These are phyloP conservation scores for Fraxinus anomala DNA, from an alignment of 257 asterid genomes.

Conservation along the genomic window DNA sequence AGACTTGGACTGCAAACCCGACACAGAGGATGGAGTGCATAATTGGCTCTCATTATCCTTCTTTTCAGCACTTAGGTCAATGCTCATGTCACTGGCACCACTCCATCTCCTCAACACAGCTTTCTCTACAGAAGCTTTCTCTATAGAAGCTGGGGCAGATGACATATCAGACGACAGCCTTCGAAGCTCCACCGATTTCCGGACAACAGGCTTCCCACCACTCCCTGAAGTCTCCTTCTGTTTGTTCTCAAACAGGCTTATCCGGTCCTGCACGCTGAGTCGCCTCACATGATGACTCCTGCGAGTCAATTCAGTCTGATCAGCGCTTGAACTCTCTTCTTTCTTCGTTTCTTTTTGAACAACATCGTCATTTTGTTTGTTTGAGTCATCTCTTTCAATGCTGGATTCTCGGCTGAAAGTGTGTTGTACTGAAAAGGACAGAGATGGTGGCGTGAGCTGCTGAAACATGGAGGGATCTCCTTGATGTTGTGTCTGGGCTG, in stretches of 20 bases:
- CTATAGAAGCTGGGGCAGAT: conserved; percentile 45
- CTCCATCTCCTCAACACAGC: conserved; percentile 87
- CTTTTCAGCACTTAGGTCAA: conserved; percentile 77
- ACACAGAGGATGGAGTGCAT: conserved; percentile 51
- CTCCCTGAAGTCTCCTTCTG: conserved; percentile 78
- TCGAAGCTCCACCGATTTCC: conserved; percentile 66
- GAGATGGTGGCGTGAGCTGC: conserved; percentile 31
- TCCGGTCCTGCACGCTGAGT: conserved; percentile 90
- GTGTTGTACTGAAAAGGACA: conserved; percentile 26
- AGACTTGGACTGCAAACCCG: conserved; percentile 39
- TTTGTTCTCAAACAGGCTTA: conserved; percentile 80
- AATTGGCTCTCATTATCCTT: conserved; percentile 64
- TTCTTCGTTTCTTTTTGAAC: conserved; percentile 32
- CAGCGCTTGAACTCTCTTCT: conserved; percentile 41
- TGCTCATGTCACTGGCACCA: conserved; percentile 92
- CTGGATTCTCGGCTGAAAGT: conserved; percentile 40
- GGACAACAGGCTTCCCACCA: conserved; percentile 53
- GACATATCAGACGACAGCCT: conserved; percentile 77
- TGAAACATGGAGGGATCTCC: conserved; percentile 31
- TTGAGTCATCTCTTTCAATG: conserved; percentile 36
- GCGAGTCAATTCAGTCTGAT: conserved; percentile 37
- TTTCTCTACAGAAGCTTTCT: conserved; percentile 67
- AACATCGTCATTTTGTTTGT: conserved; percentile 20
- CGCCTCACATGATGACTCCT: conserved; percentile 62
- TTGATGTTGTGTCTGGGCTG: conserved; percentile 6